A percentile compares a stretch with the other conserved stretches of the same genome.
These are phyloP conservation scores for Datisca glomerata DNA, from an alignment of 306 rosid genomes.

Conservation along the genomic window DNA sequence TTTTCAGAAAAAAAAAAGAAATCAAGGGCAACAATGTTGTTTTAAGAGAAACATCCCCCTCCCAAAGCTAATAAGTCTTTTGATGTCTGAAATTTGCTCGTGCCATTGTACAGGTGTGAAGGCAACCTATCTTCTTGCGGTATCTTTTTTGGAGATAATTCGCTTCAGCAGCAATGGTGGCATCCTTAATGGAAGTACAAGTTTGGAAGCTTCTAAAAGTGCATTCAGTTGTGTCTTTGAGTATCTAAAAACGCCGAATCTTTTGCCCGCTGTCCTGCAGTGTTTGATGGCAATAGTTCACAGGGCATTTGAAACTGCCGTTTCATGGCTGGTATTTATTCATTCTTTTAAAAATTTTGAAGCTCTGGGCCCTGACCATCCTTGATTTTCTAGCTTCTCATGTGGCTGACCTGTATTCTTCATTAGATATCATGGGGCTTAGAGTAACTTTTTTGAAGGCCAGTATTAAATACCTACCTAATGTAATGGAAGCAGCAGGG, in stretches of 20 bases:
- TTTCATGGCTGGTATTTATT: constrained; percentile 70
- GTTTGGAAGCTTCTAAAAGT: constrained; percentile 56
- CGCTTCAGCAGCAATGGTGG: constrained; percentile 98
- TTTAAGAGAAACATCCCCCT: too few relatives aligned
- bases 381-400: too few relatives aligned
- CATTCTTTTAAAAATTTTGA: not conserved
- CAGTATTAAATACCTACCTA: not conserved
- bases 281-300: constrained; percentile 87
- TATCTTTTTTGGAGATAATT: constrained; percentile 87
- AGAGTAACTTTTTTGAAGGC: not conserved
- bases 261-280: constrained; percentile 92
- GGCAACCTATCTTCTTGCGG: constrained; percentile 98
- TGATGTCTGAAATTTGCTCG: constrained; percentile 9
- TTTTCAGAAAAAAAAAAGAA: too few relatives aligned
- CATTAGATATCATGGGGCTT: too few relatives aligned
- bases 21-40: too few relatives aligned
- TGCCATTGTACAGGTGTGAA: constrained; percentile 64
- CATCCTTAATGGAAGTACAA: constrained; percentile 68
- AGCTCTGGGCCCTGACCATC: too few relatives aligned
- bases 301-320: constrained; percentile 82
- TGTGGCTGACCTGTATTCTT: constrained; percentile 4
- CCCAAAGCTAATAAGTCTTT: too few relatives aligned
- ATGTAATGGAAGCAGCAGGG: too few relatives aligned
- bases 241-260: constrained; percentile 91
- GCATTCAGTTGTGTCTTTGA: constrained; percentile 94